A percentile compares a stretch with the other conserved stretches of the same genome.
phyloP scores from a whole-genome alignment of 2,329 filamentous ascomycete genomes.

The Celoporthe dispersa region DNA sequence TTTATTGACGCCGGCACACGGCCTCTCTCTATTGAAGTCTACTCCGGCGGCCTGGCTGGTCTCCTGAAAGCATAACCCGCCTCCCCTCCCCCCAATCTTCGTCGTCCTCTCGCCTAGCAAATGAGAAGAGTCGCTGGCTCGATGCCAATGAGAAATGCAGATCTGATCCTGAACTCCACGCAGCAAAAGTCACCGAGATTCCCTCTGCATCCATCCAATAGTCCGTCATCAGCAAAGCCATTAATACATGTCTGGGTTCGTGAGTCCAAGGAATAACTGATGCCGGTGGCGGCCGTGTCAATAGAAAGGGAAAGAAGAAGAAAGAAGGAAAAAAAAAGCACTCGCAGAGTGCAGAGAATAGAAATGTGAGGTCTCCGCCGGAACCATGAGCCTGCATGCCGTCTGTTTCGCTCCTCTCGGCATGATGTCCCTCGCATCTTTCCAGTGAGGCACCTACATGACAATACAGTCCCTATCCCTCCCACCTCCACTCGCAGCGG shows the following conservation, averaged over 20 bases:
- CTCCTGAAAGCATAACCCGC: neutral
- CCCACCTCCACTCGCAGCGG: constrained; percentile 31
- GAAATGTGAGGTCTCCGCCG: neutral
- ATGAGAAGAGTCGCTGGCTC: constrained; percentile 9
- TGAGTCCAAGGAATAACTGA: neutral
- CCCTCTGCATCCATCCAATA: neutral
- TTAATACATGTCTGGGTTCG: neutral
- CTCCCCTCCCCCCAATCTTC: neutral
- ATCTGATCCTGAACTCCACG: constrained; percentile 8
- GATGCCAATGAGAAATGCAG: neutral
- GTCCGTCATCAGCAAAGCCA: neutral
- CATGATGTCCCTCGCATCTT: neutral
- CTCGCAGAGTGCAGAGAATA: neutral
- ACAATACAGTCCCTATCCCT: constrained; percentile 49
- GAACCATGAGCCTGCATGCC: neutral
- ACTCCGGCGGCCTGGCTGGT: neutral
- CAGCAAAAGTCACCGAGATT: neutral
- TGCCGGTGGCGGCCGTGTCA: neutral
- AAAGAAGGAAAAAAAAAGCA: neutral
- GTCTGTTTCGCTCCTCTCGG: neutral
- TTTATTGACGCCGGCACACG: neutral
- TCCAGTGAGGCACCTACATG: constrained; percentile 44
- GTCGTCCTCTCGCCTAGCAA: neutral
- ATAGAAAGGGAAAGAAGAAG: neutral
- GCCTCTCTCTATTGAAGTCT: neutral